Base-by-base conservation (phyloP, 2,329 filamentous ascomycete species). In the Escovopsis sp. region DNA sequence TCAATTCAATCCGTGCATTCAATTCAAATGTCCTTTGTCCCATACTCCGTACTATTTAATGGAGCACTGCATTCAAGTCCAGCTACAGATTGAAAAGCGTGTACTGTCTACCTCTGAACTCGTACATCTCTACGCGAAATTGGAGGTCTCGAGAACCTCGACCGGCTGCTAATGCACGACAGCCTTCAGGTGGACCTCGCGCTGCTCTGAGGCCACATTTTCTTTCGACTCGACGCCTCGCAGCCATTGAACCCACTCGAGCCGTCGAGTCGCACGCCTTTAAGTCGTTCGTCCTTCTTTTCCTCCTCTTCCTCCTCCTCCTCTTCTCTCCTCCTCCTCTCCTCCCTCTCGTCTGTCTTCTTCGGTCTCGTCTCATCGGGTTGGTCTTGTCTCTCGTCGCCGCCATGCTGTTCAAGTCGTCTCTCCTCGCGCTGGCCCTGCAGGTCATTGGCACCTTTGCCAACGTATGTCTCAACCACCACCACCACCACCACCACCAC, bases 401-500 rank as follows among this genome's bases (percentile, higher is more conserved):
- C 54, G 49, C 43, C 45, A 91, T 91, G 84, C 76, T 80, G 65
- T 76, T 84, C 63, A 80, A 78, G 65, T 71, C 83, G 55, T 76
- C 83, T 53, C 70, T 81, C 45, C 66, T 89, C 54, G 79, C 80
- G 52, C 67, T 86, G 62, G 81, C 82, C 47, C 66, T 84, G 53
- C 74, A 77, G 59, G 72, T 79, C 51, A 66, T 82, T 50, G 71
- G 75, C 59, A 77, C 72, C 53, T 69, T 76, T 52, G 78, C 78
- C 45, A 71, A 77, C 55, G 68, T 81, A 68, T 57, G 76, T 69
- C 50, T 49, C 38, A 20, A 9, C 27, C 27, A 30, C 8, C 27
- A 9, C 8, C 27, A 8, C 8, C 27, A 9, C 27, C 27, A 30
- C 8, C 27, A 9, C 8, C 27, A 8, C 8, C 27, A 10, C 25